Conservation (phyloP, 2,329 filamentous ascomycete genomes). For the Madurella fahalii region DNA sequence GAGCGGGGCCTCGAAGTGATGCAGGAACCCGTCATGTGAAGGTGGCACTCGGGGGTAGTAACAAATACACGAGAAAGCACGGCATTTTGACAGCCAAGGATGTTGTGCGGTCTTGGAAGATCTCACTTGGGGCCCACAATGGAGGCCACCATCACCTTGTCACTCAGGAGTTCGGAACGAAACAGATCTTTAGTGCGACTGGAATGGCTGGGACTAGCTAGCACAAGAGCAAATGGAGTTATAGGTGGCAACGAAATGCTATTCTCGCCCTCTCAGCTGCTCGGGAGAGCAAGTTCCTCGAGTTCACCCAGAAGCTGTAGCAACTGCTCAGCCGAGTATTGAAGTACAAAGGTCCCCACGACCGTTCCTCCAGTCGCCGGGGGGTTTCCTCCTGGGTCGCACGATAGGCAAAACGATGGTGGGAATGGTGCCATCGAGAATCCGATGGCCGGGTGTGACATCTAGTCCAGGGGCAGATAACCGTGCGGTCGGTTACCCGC, state of each 20-base stretch:
- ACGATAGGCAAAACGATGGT: no score
- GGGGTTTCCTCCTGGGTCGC: no score
- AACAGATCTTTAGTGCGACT: neutral
- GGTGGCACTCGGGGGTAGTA: constrained; percentile 9
- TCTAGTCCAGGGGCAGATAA: constrained; percentile 20
- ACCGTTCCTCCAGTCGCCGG: no score
- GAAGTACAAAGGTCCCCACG: no score
- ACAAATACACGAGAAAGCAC: constrained; percentile 19
- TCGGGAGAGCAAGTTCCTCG: no score
- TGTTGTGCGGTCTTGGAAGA: constrained; percentile 12
- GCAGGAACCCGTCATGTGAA: constrained; percentile 6
- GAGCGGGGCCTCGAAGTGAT: constrained; percentile 10
- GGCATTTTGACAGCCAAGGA: constrained; percentile 24
- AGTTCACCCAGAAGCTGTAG: no score
- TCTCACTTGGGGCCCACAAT: constrained; percentile 2
- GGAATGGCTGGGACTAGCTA: no score
- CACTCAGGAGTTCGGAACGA: neutral
- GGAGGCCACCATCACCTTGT: neutral
- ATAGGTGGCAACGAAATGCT: no score
- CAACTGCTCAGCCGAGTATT: no score
- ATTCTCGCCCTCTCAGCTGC: no score
- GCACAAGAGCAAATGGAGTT: no score
- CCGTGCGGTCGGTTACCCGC: constrained; percentile 19
- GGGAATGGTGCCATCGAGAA: neutral
- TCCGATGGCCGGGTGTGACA: constrained; percentile 15